A percentile compares a stretch with the other conserved stretches of the same genome.
Evolutionary conservation across 2,329 filamentous ascomycete genomes (phyloP).

Genomic region (Diaporthe sp.): DNA sequence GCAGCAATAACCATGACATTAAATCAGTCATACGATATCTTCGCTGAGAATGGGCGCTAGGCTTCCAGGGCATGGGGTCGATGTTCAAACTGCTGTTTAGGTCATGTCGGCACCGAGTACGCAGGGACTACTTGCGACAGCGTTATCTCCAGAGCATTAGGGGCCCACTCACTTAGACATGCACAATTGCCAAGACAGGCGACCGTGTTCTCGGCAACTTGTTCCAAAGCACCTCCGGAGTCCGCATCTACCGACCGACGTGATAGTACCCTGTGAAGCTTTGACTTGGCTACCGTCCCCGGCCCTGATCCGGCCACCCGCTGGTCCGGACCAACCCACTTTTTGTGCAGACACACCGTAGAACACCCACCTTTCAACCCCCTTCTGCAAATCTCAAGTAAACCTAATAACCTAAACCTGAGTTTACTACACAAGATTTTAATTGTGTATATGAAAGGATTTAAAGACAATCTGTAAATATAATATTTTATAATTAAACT

Average conservation of each 20-base stretch:
- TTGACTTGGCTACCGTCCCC: background rate
- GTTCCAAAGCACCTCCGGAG: background rate
- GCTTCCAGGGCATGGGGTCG: background rate
- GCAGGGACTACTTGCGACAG: conserved; percentile 10
- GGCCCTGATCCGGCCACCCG: background rate
- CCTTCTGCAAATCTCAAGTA: background rate
- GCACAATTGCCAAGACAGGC: background rate
- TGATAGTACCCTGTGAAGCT: background rate
- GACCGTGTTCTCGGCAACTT: background rate
- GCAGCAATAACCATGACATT: background rate
- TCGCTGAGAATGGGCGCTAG: background rate
- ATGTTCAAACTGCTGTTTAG: background rate
- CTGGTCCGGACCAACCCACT: background rate
- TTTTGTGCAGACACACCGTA: background rate
- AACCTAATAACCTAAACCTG: background rate
- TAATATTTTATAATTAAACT: background rate
- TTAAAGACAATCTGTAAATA: background rate
- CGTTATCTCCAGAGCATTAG: background rate
- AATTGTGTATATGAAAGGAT: background rate
- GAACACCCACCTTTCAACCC: background rate
- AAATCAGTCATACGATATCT: background rate
- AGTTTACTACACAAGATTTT: background rate
- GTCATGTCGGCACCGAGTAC: conserved; percentile 17
- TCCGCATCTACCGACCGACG: background rate
- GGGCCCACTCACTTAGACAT: background rate